Percentiles rank a stretch among this genome's conserved stretches.
phyloP scores from a whole-genome alignment of 1,284 basidiomycete genomes.

The Boletus semigastroideus region DNA sequence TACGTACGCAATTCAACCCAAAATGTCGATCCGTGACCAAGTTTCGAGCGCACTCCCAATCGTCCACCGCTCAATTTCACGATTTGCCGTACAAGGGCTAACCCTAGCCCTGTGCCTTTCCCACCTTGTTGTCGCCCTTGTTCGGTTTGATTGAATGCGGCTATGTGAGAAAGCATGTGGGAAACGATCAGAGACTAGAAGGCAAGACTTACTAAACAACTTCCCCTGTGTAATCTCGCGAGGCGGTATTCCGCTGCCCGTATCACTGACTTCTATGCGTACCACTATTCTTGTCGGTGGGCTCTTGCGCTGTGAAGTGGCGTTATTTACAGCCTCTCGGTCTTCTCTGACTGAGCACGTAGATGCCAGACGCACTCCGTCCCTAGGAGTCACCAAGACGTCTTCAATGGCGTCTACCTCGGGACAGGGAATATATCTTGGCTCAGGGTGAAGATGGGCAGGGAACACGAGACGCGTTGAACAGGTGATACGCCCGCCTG shows the following conservation, averaged over 20 bases:
- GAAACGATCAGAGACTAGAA: neutral
- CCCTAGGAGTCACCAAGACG: conserved; percentile 11
- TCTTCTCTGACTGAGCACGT: neutral
- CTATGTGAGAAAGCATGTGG: conserved; percentile 33
- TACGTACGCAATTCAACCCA: conserved; percentile 75
- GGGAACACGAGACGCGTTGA: conserved; percentile 54
- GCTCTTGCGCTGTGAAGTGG: conserved; percentile 19
- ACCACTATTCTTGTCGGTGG: conserved; percentile 65
- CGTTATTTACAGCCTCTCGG: neutral
- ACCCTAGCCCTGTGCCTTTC: conserved; percentile 86
- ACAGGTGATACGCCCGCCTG: conserved; percentile 66
- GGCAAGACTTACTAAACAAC: conserved; percentile 63
- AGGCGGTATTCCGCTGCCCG: conserved; percentile 73
- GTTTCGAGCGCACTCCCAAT: conserved; percentile 68
- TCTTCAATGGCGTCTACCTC: conserved; percentile 11
- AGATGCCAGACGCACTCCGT: neutral
- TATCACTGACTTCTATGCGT: conserved; percentile 80
- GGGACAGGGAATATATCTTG: conserved; percentile 1
- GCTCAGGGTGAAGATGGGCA: conserved; percentile 20
- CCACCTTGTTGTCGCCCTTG: conserved; percentile 83
- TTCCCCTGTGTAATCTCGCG: conserved; percentile 73
- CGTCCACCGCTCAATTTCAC: conserved; percentile 82
- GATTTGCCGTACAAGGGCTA: conserved; percentile 88
- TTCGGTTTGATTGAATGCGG: conserved; percentile 77
- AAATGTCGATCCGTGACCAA: conserved; percentile 67